These are phyloP conservation scores for Fusarium dlaminii DNA, from an alignment of 2,329 filamentous ascomycete genomes.

Conservation along the genomic window DNA sequence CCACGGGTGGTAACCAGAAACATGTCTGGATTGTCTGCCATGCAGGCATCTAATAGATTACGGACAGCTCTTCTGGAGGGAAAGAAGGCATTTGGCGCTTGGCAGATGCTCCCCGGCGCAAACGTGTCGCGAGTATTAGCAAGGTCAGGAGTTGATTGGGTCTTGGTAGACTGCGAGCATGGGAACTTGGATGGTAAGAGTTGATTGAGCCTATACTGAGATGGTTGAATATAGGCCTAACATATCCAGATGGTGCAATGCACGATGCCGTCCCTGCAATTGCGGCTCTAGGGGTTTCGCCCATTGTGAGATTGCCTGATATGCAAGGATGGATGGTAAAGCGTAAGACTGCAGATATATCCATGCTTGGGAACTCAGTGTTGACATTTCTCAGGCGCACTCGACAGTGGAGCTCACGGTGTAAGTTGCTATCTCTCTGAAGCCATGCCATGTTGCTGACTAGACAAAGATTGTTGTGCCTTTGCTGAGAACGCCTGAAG, in stretches of 20 bases:
- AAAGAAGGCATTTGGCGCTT: slow-evolving; percentile 64
- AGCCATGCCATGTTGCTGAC: slow-evolving; percentile 15
- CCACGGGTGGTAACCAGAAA: slow-evolving; percentile 11
- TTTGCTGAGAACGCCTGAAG: slow-evolving; percentile 54
- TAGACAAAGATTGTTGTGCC: slow-evolving; percentile 56
- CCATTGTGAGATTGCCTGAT: slow-evolving; percentile 63
- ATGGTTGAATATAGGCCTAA: not conserved
- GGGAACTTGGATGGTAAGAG: slow-evolving; percentile 59
- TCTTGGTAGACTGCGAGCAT: slow-evolving; percentile 68
- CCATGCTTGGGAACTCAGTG: not conserved
- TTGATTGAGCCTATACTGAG: not conserved
- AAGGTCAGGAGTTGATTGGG: slow-evolving; percentile 71
- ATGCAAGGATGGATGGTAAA: slow-evolving; percentile 58
- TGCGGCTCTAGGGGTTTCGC: slow-evolving; percentile 55
- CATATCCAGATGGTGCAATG: slow-evolving; percentile 56
- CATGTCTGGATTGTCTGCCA: slow-evolving; percentile 37
- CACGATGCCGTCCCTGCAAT: slow-evolving; percentile 64
- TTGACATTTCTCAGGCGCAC: slow-evolving; percentile 49
- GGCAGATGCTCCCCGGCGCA: slow-evolving; percentile 71
- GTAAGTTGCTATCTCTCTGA: slow-evolving; percentile 45
- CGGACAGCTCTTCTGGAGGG: slow-evolving; percentile 60
- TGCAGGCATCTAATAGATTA: slow-evolving; percentile 59
- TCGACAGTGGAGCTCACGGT: slow-evolving; percentile 61
- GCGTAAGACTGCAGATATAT: slow-evolving; percentile 39
- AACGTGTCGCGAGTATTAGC: slow-evolving; percentile 70